phyloP scores from a whole-genome alignment of 148 eudicot genomes.

The Chenopodium formosanum region DNA sequence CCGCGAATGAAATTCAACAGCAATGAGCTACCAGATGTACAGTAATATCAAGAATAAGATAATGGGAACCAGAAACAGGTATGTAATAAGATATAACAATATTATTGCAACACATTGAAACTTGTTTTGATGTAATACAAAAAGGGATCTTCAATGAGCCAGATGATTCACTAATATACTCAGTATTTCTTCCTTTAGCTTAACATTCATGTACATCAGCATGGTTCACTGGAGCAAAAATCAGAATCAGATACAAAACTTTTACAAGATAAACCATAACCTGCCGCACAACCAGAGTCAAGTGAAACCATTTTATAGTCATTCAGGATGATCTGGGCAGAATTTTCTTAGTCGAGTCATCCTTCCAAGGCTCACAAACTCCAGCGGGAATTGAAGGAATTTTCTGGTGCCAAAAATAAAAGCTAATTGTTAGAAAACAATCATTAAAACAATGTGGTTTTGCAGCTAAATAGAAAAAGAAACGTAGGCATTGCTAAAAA shows the following conservation, averaged over 20 bases:
- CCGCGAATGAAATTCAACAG: constrained; percentile 77
- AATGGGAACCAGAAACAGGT: constrained; percentile 9
- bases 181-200: background rate
- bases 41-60: constrained; percentile 20
- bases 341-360: background rate
- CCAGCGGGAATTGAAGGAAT: constrained; percentile 7
- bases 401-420: constrained; percentile 23
- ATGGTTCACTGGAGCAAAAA: background rate
- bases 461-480: background rate
- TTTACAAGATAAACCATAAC: background rate
- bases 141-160: background rate
- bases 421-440: constrained; percentile 2
- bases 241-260: background rate
- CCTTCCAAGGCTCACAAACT: constrained; percentile 25
- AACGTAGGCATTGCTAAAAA: background rate
- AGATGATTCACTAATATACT: background rate
- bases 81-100: constrained; percentile 7
- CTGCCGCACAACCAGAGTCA: background rate
- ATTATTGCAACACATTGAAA: constrained; percentile 3
- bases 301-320: background rate
- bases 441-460: background rate
- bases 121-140: background rate
- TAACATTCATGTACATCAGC: background rate
- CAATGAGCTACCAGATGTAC: constrained; percentile 55
- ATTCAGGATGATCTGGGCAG: constrained; percentile 21